These are phyloP conservation scores for Russula virescens DNA, from an alignment of 768 basidiomycete genomes.

Conservation along the genomic window DNA sequence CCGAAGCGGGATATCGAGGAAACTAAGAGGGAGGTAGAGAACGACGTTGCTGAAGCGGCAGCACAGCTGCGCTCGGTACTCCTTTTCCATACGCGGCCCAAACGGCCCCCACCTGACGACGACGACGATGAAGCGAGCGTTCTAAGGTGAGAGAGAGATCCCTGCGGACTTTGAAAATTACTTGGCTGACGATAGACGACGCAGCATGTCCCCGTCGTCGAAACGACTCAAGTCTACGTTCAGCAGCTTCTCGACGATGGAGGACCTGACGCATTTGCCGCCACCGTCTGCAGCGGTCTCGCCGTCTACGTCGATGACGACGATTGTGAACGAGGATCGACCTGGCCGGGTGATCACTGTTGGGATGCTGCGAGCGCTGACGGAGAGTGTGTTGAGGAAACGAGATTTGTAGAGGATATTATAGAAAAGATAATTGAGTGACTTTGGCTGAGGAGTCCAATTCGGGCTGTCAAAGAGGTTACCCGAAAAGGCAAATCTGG, in stretches of 20 bases:
- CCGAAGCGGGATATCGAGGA: slow-evolving; percentile 18
- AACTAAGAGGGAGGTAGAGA: slow-evolving; percentile 17
- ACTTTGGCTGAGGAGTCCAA: background rate
- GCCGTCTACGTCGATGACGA: slow-evolving; percentile 17
- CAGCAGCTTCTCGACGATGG: slow-evolving; percentile 12
- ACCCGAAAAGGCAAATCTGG: slow-evolving; percentile 13
- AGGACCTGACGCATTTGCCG: slow-evolving; percentile 2
- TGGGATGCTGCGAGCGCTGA: slow-evolving; percentile 24
- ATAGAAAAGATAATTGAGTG: background rate
- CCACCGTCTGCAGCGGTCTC: slow-evolving; percentile 19
- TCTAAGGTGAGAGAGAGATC: slow-evolving; percentile 11
- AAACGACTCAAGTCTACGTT: slow-evolving; percentile 22
- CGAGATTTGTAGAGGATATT: background rate
- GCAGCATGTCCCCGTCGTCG: slow-evolving; percentile 20
- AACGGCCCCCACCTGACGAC: slow-evolving; percentile 23
- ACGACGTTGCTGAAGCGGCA: slow-evolving; percentile 9
- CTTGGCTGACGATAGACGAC: background rate
- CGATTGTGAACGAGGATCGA: slow-evolving; percentile 17
- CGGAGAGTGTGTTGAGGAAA: slow-evolving; percentile 16
- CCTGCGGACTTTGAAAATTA: background rate
- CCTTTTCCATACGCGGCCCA: slow-evolving; percentile 21
- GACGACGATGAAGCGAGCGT: slow-evolving; percentile 20
- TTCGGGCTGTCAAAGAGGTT: slow-evolving; percentile 8
- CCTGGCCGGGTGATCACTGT: slow-evolving; percentile 14
- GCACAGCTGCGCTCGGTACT: slow-evolving; percentile 16